Evolutionary conservation across 768 basidiomycete genomes (phyloP), one percentile per base, ranked within the genome.

Genomic region (Kondoa malvinella): DNA sequence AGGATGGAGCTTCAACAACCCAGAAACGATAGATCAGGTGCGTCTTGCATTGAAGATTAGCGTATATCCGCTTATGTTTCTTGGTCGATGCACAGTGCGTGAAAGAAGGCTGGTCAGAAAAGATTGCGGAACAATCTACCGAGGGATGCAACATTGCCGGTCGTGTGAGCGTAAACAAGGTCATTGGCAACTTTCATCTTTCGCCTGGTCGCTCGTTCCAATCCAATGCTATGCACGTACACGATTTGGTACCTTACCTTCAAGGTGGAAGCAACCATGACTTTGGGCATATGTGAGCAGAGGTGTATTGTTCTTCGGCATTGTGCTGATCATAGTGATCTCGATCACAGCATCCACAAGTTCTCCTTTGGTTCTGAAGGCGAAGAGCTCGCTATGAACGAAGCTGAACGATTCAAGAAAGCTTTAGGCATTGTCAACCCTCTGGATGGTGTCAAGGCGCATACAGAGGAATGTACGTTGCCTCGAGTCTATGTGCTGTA

Each of bases 121-220:
- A 87, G 76, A 83, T 99, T 71, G 85, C 85, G 77, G 88, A 92
- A 32, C 94, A 97, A 76, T 85, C 90, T 2, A 82, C 84, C 64
- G 95, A 99, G 74, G 95, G 95, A 0, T 99, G 95, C 81, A 92
- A 91, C 77, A 81, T 97, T 70, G 84, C 86, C 27, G 95, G 95
- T 57, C 85, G 86, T 66, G 83, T 99, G 69, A 87, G 87, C 67
- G 89, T 97, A 66, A 97, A 97, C 83, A 95, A 96, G 78, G 94
- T 96, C 21, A 83, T 91, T 71, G 92, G 94, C 67, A 95, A 89
- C 78, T 87, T 96, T 76, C 89, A 95, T 75, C 83, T 97, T 73
- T 91, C 89, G 3, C 92, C 91, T 0, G 95, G 95, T 32, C 84
- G 87, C 57, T 89, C 90, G n/a, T 99, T 92, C 86, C 92, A 92